Evolutionary conservation across 192 early-diverging fungal species (phyloP).

Genomic region (Phycomyces blakesleeanus): DNA sequence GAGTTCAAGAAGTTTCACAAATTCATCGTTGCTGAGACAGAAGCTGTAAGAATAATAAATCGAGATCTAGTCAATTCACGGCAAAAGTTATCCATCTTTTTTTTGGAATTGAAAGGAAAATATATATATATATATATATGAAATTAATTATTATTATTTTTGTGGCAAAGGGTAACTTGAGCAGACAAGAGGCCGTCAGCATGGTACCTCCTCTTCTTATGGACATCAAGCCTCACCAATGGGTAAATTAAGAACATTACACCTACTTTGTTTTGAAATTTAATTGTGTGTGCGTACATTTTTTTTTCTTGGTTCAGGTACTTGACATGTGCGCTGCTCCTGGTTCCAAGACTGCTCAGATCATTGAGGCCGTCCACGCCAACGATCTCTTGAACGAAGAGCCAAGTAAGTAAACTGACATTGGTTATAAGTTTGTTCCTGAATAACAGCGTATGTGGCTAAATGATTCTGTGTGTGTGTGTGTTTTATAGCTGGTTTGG

Average conservation of each 20-base stretch:
- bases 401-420: slow-evolving; percentile 51
- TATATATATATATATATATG: too few relatives aligned
- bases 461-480: too few relatives aligned
- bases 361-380: slow-evolving; percentile 74
- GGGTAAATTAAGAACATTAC: not conserved
- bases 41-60: slow-evolving; percentile 63
- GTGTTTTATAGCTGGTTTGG: slow-evolving; percentile 59
- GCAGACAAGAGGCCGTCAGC: slow-evolving; percentile 92
- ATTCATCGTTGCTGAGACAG: slow-evolving; percentile 97
- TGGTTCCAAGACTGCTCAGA: slow-evolving; percentile 96
- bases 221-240: slow-evolving; percentile 83
- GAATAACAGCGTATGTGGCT: too few relatives aligned
- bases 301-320: slow-evolving; percentile 11
- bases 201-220: slow-evolving; percentile 97
- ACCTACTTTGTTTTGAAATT: too few relatives aligned
- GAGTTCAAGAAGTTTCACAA: slow-evolving; percentile 82
- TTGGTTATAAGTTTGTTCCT: too few relatives aligned
- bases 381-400: slow-evolving; percentile 50
- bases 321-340: slow-evolving; percentile 98
- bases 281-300: too few relatives aligned
- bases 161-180: slow-evolving; percentile 89
- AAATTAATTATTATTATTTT: not conserved
- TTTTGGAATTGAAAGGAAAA: too few relatives aligned
- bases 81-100: too few relatives aligned
- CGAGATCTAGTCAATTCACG: too few relatives aligned